phyloP scores from a whole-genome alignment of 495 filamentous ascomycete genomes.

The Penicillium lagena region DNA sequence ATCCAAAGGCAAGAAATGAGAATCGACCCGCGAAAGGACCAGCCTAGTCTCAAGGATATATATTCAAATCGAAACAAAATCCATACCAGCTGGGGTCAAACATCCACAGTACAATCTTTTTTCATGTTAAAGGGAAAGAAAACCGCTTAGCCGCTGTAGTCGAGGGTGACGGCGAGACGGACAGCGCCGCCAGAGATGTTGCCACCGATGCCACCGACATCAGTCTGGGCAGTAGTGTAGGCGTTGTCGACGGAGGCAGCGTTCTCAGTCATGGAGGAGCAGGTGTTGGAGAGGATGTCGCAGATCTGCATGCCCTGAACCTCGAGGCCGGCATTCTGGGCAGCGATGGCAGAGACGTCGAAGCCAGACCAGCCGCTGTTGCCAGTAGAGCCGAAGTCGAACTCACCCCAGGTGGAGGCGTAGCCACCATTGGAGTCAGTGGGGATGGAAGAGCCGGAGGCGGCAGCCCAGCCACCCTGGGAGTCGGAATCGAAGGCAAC shows the following conservation, averaged over 20 bases:
- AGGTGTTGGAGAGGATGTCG: constrained; percentile 14
- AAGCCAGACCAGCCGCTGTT: constrained; percentile 37
- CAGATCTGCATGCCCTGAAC: constrained; percentile 33
- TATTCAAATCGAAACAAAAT: constrained; percentile 11
- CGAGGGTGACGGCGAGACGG: constrained; percentile 22
- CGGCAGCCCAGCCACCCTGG: constrained; percentile 33
- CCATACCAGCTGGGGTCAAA: too few relatives aligned
- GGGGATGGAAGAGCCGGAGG: constrained; percentile 23
- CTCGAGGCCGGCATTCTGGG: constrained; percentile 23
- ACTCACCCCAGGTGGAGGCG: constrained; percentile 39
- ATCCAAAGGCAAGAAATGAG: background rate
- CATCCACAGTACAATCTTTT: background rate
- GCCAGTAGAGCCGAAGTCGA: constrained; percentile 28
- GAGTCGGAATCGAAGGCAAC: constrained; percentile 43
- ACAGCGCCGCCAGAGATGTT: constrained; percentile 24
- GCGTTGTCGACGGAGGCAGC: constrained; percentile 27
- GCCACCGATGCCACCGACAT: constrained; percentile 33
- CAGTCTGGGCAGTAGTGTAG: constrained; percentile 27
- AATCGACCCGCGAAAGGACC: constrained; percentile 5
- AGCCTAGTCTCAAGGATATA: constrained; percentile 18
- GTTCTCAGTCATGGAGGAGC: constrained; percentile 26
- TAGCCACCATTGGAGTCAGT: constrained; percentile 26
- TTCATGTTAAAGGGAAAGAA: constrained; percentile 3
- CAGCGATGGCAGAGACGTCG: constrained; percentile 34
- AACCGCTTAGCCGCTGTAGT: constrained; percentile 21